A percentile compares a stretch with the other conserved stretches of the same genome.
Conservation (phyloP, 2,329 filamentous ascomycete genomes). For the Aureobasidium sp. region DNA sequence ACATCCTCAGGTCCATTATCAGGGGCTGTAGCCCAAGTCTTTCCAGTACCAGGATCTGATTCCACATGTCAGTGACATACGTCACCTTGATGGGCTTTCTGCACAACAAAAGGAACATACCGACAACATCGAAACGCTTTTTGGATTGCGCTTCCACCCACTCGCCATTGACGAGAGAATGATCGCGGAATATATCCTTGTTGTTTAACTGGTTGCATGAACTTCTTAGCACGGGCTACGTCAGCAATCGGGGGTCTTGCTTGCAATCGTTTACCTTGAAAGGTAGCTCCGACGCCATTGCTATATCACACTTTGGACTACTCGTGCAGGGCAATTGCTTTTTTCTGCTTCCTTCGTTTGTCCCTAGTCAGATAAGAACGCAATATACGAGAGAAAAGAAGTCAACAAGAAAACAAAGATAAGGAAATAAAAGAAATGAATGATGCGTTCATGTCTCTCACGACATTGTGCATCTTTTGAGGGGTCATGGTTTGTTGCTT, state of each 20-base stretch:
- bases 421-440: neutral
- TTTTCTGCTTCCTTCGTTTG: neutral
- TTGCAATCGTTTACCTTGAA: slow-evolving; percentile 35
- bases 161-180: slow-evolving; percentile 48
- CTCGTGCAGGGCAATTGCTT: neutral
- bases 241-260: neutral
- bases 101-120: slow-evolving; percentile 25
- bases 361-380: neutral
- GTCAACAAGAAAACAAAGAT: neutral
- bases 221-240: neutral
- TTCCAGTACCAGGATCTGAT: slow-evolving; percentile 46
- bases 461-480: neutral
- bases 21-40: slow-evolving; percentile 43
- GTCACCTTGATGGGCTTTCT: neutral
- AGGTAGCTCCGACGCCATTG: slow-evolving; percentile 32
- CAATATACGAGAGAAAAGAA: neutral
- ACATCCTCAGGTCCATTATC: slow-evolving; percentile 52
- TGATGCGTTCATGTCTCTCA: neutral
- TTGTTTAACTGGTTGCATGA: slow-evolving; percentile 41
- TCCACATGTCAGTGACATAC: neutral
- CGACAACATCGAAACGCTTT: slow-evolving; percentile 51
- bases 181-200: slow-evolving; percentile 47
- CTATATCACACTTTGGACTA: neutral
- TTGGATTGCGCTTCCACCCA: slow-evolving; percentile 52
- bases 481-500: neutral